Percentiles rank a stretch among this genome's conserved stretches.
phyloP scores from a whole-genome alignment of 2,329 filamentous ascomycete species.

The Sarocladium strictum region DNA sequence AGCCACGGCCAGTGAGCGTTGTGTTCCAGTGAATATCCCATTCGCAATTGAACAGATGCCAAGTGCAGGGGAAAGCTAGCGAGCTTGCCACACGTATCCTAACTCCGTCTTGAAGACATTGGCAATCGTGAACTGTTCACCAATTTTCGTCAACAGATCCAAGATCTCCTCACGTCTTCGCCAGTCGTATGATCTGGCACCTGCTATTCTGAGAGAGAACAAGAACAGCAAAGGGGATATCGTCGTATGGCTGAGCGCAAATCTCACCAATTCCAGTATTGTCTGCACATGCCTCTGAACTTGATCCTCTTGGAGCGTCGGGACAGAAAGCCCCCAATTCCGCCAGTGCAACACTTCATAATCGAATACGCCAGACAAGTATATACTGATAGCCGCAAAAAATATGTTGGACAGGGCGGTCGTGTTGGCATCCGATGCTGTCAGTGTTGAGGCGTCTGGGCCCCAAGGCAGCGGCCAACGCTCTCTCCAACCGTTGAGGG shows the following conservation, averaged over 20 bases:
- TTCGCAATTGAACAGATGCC: no score
- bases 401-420: slow-evolving; percentile 18
- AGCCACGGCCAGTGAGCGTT: no score
- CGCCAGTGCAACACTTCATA: slow-evolving; percentile 27
- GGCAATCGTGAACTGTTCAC: slow-evolving; percentile 21
- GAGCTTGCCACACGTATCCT: slow-evolving; percentile 15
- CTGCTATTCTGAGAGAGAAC: slow-evolving; percentile 28
- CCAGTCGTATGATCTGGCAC: slow-evolving; percentile 19
- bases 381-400: slow-evolving; percentile 27
- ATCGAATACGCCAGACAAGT: slow-evolving; percentile 30
- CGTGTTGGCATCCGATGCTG: slow-evolving; percentile 13
- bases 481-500: slow-evolving; percentile 10
- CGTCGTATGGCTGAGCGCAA: slow-evolving; percentile 14
- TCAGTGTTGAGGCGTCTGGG: slow-evolving; percentile 8
- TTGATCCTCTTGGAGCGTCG: slow-evolving; percentile 16
- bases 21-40: no score
- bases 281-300: slow-evolving; percentile 18
- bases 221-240: slow-evolving; percentile 27
- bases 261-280: slow-evolving; percentile 18
- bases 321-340: slow-evolving; percentile 14
- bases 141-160: slow-evolving; percentile 15
- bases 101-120: slow-evolving; percentile 19
- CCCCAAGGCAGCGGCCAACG: slow-evolving; percentile 11
- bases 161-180: slow-evolving; percentile 19
- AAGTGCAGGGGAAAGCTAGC: neutral